Percentiles rank a stretch among this genome's conserved stretches.
phyloP scores from a whole-genome alignment of 768 basidiomycete species.

The Infundibulicybe gibba region DNA sequence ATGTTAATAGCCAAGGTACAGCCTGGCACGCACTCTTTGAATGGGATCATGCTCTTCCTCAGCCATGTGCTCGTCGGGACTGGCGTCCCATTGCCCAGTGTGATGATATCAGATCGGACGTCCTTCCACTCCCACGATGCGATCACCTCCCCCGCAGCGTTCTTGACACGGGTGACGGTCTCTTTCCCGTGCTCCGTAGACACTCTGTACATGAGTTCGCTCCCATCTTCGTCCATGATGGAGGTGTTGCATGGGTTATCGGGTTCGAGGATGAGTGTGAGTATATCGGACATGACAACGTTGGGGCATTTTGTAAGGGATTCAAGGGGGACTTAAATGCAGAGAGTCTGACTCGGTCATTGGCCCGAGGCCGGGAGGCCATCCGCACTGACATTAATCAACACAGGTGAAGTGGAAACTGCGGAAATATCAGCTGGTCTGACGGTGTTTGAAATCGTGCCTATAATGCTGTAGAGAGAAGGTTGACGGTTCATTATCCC shows the following conservation, averaged over 20 bases:
- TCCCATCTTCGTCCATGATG: slow-evolving; percentile 24
- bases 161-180: slow-evolving; percentile 27
- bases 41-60: slow-evolving; percentile 33
- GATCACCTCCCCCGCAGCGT: slow-evolving; percentile 25
- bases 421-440: too few species aligned
- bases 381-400: too few species aligned
- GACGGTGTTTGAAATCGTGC: too few species aligned
- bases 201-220: slow-evolving; percentile 32
- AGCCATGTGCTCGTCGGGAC: slow-evolving; percentile 33
- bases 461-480: too few species aligned
- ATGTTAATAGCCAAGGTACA: neutral
- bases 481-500: too few species aligned
- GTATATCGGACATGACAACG: slow-evolving; percentile 13
- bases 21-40: slow-evolving; percentile 28
- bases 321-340: too few species aligned
- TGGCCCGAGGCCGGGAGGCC: too few species aligned
- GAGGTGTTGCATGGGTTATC: slow-evolving; percentile 41
- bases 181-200: slow-evolving; percentile 25
- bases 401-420: too few species aligned
- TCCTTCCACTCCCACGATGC: slow-evolving; percentile 37
- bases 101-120: slow-evolving; percentile 31
- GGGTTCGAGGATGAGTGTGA: slow-evolving; percentile 28
- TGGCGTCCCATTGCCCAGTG: slow-evolving; percentile 25
- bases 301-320: too few species aligned
- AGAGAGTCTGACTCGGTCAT: too few species aligned